Evolutionary conservation across 768 basidiomycete genomes (phyloP), one percentile per base, ranked within the genome.

Genomic region (Daedaleopsis sinensis): DNA sequence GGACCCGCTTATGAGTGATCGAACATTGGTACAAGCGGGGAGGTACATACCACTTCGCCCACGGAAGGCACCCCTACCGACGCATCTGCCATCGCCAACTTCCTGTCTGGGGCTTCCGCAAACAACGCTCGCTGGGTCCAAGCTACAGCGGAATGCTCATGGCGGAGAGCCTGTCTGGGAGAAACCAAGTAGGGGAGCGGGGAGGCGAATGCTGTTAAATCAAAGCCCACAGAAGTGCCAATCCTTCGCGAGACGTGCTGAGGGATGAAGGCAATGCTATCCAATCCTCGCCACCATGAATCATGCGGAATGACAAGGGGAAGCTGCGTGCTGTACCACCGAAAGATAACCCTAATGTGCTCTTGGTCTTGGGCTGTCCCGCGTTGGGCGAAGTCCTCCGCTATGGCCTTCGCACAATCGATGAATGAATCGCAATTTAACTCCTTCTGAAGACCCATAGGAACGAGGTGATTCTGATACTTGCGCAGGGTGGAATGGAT

Each of bases 101-200:
- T 65, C 39, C 67, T 69, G 19, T 68, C 53, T 4, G 79, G 80
- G 19, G 69, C 65, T 4, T 57, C 51, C 4, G 58, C 43, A 36
- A 78, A 76, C 15, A 70, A 56, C 2, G 73, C 81, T n/a, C 81
- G 69, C 55, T 84, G 82, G 5, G 80, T 81, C 83, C 83, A 84
- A 9, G 78, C 78, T 12, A 84, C 71, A 0, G 76, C 58, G 64
- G 79, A 76, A 52, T 72, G 76, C 38, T 78, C 71, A 18, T 68
- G 50, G 37, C 73, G 74, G 11, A 83, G 72, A 1, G 81, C 61
- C 52, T 82, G 59, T 5, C 47, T 65, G 0, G 82, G 82, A 0
- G 76, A 66, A 2, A 82, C 77, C 12, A 82, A 57, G 1, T 37
- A 39, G 7, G 72, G 74, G 21, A 82, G 65, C 9, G 48, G 57